A percentile compares a stretch with the other conserved stretches of the same genome.
Evolutionary conservation across 495 filamentous ascomycete genomes (phyloP).

Genomic region (Trichoderma asperelloides): DNA sequence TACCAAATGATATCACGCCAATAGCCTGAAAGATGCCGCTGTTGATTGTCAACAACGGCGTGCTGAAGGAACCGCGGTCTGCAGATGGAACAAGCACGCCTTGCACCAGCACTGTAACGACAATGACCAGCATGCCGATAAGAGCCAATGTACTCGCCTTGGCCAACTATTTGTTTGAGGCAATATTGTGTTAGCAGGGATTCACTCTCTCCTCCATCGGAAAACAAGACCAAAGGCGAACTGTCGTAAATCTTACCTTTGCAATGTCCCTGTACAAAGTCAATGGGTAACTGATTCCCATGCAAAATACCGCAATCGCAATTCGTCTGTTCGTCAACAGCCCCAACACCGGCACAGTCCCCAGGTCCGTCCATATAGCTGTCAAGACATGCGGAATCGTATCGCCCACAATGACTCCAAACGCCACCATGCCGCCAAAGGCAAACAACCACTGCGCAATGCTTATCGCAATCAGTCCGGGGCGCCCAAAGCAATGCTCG

Average conservation of each 20-base stretch:
- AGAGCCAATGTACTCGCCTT: constrained; percentile 90
- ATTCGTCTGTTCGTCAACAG: constrained; percentile 71
- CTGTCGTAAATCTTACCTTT: constrained; percentile 53
- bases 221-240: background rate
- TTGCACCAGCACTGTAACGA: constrained; percentile 83
- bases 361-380: constrained; percentile 70
- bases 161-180: constrained; percentile 52
- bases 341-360: constrained; percentile 65
- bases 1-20: constrained; percentile 95
- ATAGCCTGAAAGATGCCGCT: constrained; percentile 88
- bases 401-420: constrained; percentile 94
- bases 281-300: constrained; percentile 84
- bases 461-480: constrained; percentile 81
- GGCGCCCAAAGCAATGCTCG: constrained; percentile 82
- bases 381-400: constrained; percentile 83
- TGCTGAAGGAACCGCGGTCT: constrained; percentile 57
- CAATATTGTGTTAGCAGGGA: constrained; percentile 14
- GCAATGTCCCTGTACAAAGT: constrained; percentile 94
- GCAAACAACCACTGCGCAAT: constrained; percentile 96
- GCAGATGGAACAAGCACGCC: constrained; percentile 62
- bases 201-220: background rate
- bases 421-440: constrained; percentile 97
- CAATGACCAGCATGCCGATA: constrained; percentile 82
- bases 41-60: constrained; percentile 60
- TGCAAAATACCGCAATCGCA: constrained; percentile 75